Percentiles rank a stretch among this genome's conserved stretches.
These are phyloP conservation scores for Polyporus tsugae DNA, from an alignment of 1,284 basidiomycete species.

Conservation along the genomic window DNA sequence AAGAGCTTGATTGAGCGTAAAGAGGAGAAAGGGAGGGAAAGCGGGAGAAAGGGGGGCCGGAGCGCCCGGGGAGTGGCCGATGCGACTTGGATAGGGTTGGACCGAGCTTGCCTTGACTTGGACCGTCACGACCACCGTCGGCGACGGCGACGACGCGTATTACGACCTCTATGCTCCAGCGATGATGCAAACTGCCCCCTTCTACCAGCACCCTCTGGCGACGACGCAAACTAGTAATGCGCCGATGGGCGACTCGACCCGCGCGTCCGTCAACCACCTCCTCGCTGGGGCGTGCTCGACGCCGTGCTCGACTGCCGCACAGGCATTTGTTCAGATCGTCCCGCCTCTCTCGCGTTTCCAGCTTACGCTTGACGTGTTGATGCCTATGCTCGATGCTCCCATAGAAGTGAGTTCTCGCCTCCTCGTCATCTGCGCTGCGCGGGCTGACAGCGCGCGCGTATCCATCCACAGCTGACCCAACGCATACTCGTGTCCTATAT, in stretches of 20 bases:
- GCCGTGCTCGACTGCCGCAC: conserved; percentile 77
- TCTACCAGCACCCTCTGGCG: conserved; percentile 38
- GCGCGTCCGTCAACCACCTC: conserved; percentile 66
- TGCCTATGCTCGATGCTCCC: conserved; percentile 68
- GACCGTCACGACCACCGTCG: conserved; percentile 20
- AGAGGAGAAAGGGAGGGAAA: background rate
- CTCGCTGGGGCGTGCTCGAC: conserved; percentile 67
- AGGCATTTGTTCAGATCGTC: conserved; percentile 75
- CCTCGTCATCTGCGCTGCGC: conserved; percentile 5
- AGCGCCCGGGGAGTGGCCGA: background rate
- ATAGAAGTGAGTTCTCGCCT: conserved; percentile 39
- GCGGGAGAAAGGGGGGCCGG: background rate
- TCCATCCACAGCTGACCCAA: conserved; percentile 59
- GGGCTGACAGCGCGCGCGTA: conserved; percentile 19
- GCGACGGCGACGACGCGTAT: conserved; percentile 22
- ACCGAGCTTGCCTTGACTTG: conserved; percentile 9
- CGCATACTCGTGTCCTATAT: conserved; percentile 80
- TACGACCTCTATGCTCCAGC: conserved; percentile 26
- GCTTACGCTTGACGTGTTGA: conserved; percentile 77
- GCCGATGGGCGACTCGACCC: conserved; percentile 43
- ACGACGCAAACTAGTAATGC: conserved; percentile 38
- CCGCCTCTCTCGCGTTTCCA: conserved; percentile 77
- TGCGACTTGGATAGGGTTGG: conserved; percentile 1
- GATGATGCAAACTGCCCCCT: conserved; percentile 38
- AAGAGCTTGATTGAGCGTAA: background rate